Evolutionary conservation across 257 asterid species (phyloP), one percentile per base, ranked within the genome.

Genomic region (Paulownia fortunei): DNA sequence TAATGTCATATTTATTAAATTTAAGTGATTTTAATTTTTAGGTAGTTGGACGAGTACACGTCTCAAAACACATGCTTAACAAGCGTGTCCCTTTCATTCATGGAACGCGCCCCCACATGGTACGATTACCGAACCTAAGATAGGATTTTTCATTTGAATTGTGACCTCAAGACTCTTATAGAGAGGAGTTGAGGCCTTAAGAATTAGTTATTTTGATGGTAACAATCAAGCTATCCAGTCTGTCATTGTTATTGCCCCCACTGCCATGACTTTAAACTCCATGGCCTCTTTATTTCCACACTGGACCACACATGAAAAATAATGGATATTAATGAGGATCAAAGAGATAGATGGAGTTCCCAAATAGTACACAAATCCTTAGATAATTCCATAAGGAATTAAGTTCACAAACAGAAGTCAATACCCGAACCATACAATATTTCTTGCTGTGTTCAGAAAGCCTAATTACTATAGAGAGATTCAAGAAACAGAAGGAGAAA

Each of bases 361-460:
- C 63, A 51, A 58, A 76, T 64, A 21, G 49, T 39, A 63, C 32
- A 64, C 36, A 59, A 67, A 58, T 41, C 67, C 51, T 67, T 69
- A 32, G 27, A 21, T 77, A 76, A 59, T 73, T 51, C 65, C 41
- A 64, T 6, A 73, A 51, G 42, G 37, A 79, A 73, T 26, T 37
- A 83, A 79, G 73, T 79, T 76, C 82, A 73, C 19, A 6, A 80
- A 80, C 76, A 79, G 89, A 94, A 94, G 98, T 94, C 98, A 94
- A 94, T 92, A 87, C 96, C 98, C 98, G 98, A 94, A 94, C 98
- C 98, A 86, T 84, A 85, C 93, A 86, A 81, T 78, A 65, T 70
- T 72, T 81, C 86, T 76, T 79, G 88, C 87, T 82, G 86, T 67
- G 81, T 60, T 42, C 64, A 65, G 56, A 21, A 81, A 69, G n/a